phyloP scores from a whole-genome alignment of 2,329 filamentous ascomycete genomes.

The Leptoxyphium fumago region DNA sequence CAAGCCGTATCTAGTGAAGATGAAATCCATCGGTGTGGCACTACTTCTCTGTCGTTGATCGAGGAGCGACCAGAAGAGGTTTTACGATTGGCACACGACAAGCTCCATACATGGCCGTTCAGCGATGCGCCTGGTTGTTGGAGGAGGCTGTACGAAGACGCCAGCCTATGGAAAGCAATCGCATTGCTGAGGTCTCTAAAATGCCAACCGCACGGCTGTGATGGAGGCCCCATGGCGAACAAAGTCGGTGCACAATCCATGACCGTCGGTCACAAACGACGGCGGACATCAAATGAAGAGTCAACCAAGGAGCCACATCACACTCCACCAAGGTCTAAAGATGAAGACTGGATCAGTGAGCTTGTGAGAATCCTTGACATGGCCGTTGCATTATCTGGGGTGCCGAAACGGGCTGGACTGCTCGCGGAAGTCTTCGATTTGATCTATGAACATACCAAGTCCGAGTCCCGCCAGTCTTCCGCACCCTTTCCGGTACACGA shows the following conservation, averaged over 20 bases:
- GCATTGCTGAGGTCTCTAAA: conserved; percentile 10
- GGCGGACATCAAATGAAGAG: neutral
- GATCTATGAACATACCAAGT: conserved; percentile 16
- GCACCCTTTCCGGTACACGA: conserved; percentile 3
- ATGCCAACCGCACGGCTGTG: neutral
- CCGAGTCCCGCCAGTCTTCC: neutral
- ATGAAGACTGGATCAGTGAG: neutral
- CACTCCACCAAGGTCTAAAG: neutral
- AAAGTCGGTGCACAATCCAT: neutral
- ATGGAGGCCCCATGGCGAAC: neutral
- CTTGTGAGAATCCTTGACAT: conserved; percentile 57
- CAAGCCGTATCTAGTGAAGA: conserved; percentile 5
- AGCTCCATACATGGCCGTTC: conserved; percentile 57
- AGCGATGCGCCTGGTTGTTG: conserved; percentile 52
- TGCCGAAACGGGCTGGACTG: conserved; percentile 37
- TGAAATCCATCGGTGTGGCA: conserved; percentile 26
- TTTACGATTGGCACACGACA: conserved; percentile 44
- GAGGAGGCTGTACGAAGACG: conserved; percentile 58
- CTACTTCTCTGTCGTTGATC: conserved; percentile 24
- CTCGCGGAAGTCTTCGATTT: conserved; percentile 37
- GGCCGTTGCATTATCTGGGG: conserved; percentile 61
- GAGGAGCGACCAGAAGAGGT: conserved; percentile 33
- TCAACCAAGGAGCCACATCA: neutral
- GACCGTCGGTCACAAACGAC: neutral
- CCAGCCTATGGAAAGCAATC: conserved; percentile 48